Base-by-base conservation (phyloP, 495 filamentous ascomycete species). In the Hyaloscypha variabilis region DNA sequence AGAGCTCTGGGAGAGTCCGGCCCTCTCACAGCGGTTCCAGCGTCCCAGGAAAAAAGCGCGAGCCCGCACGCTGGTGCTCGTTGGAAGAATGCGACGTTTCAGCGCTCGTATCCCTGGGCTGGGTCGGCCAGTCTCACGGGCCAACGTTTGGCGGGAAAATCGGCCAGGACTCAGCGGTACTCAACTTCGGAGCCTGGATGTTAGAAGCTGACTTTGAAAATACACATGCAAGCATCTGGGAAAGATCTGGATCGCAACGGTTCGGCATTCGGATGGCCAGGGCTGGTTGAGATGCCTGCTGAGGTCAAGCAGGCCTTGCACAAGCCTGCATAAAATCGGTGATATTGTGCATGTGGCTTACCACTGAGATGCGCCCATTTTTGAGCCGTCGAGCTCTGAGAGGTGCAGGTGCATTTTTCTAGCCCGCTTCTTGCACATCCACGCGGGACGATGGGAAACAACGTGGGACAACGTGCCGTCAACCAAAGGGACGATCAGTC, bases 21-120 rank as follows among this genome's bases (percentile, higher is more conserved):
- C 21, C 51, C 51, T 54, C 51, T 54, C 51, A 54, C 6, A 54
- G 51, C 51, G 51, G 4, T 54, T 54, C 51, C 51, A 54, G 51
- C 21, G 51, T 25, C 51, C 51, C 51, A 54, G 51, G 3, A 25
- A 54, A 53, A 6, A 25, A 24, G 25, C 21, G 23, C 25, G 51
- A 54, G 51, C 51, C 21, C 13, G 10, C 21, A 19, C 51, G 2
- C 21, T 28, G 31, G 5, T 51, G 49, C 19, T 6, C 6, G 6
- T 24, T 51, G 49, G 49, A 51, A 51, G n/a, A 8, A 8, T 6
- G 51, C 10, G 25, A 28, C 51, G 51, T 54, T 54, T 54, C 51
- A 54, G 23, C n/a, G 8, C 11, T 24, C 1, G 51, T 25, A 54
- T 25, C 11, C 21, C 6, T 17, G 51, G 51, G 51, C 26, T 25